Percentiles rank a stretch among this genome's conserved stretches.
These are phyloP conservation scores for Rhodotorula kratochvilovae DNA, from an alignment of 768 basidiomycete genomes.

Conservation along the genomic window DNA sequence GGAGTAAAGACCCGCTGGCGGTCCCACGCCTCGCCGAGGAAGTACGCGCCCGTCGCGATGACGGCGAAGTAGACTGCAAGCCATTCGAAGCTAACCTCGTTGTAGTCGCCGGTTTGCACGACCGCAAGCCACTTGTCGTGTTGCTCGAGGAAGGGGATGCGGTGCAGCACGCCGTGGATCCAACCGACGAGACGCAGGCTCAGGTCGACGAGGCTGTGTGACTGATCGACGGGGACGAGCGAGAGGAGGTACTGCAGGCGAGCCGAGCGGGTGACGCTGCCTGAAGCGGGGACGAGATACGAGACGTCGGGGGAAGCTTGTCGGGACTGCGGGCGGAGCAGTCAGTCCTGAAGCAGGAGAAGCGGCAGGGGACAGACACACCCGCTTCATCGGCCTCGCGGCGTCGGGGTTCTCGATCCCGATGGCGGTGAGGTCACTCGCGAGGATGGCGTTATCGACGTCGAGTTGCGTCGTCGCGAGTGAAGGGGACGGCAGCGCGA, in stretches of 20 bases:
- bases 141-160: not conserved
- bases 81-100: not conserved
- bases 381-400: not conserved
- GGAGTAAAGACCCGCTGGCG: not conserved
- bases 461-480: not conserved
- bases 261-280: not conserved
- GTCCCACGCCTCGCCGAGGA: conserved; percentile 1
- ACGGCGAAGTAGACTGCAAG: not conserved
- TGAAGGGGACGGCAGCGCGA: not conserved
- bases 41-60: not conserved
- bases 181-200: not conserved
- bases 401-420: not conserved
- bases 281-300: not conserved
- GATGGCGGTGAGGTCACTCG: not conserved
- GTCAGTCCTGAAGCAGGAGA: too few species aligned
- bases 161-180: conserved; percentile 3
- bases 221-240: not conserved
- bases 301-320: not conserved
- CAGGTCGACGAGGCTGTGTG: not conserved
- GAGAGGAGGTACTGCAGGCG: conserved; percentile 3
- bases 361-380: too few species aligned
- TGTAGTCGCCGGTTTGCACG: not conserved
- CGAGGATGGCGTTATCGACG: not conserved
- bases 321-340: not conserved
- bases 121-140: not conserved